Base-by-base conservation (phyloP, 169 alveolate species). In the Fabrea salina region DNA sequence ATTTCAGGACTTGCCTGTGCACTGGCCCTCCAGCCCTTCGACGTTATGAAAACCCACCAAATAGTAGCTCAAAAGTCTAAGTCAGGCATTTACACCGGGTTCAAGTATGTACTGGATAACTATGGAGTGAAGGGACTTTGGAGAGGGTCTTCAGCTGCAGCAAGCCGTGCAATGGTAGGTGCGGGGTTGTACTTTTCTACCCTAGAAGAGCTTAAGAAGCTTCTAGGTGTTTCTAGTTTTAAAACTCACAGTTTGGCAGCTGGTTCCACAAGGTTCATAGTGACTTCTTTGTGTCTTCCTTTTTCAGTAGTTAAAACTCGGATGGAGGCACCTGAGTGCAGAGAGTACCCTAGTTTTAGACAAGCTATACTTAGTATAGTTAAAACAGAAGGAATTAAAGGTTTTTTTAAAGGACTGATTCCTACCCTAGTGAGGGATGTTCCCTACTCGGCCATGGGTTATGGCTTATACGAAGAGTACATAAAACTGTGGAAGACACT, bases 31-130 rank as follows among this genome's bases (percentile, higher is more conserved):
- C 79, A 79, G 53, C 84, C 84, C 13, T 66, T 79, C 13, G 84
- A 79, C 35, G 78, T 79, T 47, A 37, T 79, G 27, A 79, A 79
- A 39, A 79, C 75, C 3, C 61, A 75, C 27, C n/a, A 40, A 2
- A 79, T 79, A 6, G 75, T 79, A 22, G 37, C 37, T 40, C 72
- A 57, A 4, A 35, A 22, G 35, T 11, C 47, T 27, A 22, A 64
- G 41, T 16, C n/a, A 13, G 50, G 51, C 13, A 25, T 61, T 1
- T 13, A 13, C 8, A 16, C 11, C 11, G 74, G 74, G 1, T 27
- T 8, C 4, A 61, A 30, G 39, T 30, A 33, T 35, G 74, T 37
- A 8, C n/a, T 44, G 13, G 53, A 0, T n/a, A 61, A 61, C 16
- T 61, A 61, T 27, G 84, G 84, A 0, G 3, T 67, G 11, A 13